Percentiles rank a stretch among this genome's conserved stretches.
Conservation (phyloP, 1,284 basidiomycete species). For the Leccinum fuscescens region DNA sequence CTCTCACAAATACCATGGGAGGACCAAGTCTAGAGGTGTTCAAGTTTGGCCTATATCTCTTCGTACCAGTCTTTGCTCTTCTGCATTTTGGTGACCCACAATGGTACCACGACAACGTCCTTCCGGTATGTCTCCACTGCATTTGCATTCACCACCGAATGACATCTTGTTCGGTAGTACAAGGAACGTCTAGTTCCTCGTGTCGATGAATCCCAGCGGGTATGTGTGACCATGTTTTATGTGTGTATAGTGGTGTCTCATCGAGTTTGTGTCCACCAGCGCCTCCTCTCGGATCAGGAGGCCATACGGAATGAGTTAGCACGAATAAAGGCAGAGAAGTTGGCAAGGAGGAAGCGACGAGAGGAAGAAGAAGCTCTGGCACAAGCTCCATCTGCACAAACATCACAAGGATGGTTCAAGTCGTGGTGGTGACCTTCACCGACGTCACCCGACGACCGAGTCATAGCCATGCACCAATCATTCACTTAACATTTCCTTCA, state of each 20-base stretch:
- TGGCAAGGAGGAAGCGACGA: slow-evolving; percentile 44
- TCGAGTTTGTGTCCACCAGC: slow-evolving; percentile 35
- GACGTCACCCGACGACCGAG: background rate
- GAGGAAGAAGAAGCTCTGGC: slow-evolving; percentile 35
- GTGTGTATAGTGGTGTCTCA: slow-evolving; percentile 6
- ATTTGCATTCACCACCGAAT: background rate
- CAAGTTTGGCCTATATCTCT: slow-evolving; percentile 87
- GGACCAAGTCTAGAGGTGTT: slow-evolving; percentile 83
- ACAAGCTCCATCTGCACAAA: slow-evolving; percentile 20
- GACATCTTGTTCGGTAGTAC: slow-evolving; percentile 47
- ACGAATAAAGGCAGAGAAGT: slow-evolving; percentile 39
- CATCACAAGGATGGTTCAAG: slow-evolving; percentile 30
- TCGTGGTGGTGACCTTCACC: slow-evolving; percentile 24
- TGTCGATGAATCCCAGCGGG: slow-evolving; percentile 53
- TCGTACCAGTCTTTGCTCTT: slow-evolving; percentile 71
- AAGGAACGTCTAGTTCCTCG: slow-evolving; percentile 69
- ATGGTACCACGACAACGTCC: slow-evolving; percentile 83
- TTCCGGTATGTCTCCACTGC: slow-evolving; percentile 59
- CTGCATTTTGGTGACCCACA: slow-evolving; percentile 87
- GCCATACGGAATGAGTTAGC: slow-evolving; percentile 60
- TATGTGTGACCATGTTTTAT: slow-evolving; percentile 28
- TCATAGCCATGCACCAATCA: background rate
- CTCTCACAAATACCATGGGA: slow-evolving; percentile 52
- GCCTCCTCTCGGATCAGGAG: slow-evolving; percentile 61
- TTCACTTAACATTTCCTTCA: slow-evolving; percentile 15